Evolutionary conservation across 176 grass and related monocot species (phyloP), one percentile per base, ranked within the genome.

Genomic region (Melocanna baccifera): DNA sequence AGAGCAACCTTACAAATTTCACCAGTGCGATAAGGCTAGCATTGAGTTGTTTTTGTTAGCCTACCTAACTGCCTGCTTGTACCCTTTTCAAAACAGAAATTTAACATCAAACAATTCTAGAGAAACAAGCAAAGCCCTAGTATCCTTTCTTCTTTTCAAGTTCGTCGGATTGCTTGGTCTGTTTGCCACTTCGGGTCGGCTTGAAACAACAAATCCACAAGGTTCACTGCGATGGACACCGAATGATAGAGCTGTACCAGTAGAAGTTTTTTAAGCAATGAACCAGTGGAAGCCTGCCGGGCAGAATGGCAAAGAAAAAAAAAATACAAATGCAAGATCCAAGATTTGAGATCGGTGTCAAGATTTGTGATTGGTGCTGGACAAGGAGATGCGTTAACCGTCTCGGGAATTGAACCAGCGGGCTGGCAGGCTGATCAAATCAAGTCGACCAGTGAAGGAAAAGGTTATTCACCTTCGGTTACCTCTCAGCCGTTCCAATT

Each of bases 351-450:
- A 84, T 30, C 40, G 87, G 55, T 12, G 42, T n/a, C 82, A 75
- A 68, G 76, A n/a, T 15, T 14, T 71, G 74, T 66, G 81, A 84
- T 30, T 50, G 87, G 55, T 12, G 42, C 1, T 64, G 41, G 84
- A 80, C 56, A 65, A 37, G 45, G 30, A 39, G 48, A 84, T 55
- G 48, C 20, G 25, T 11, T 50, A 65, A 2, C 28, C 30, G 4
- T 62, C 83, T 89, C 42, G 62, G 83, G 59, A 85, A 81, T 81
- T 64, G 41, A 10, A 85, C 69, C 51, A 34, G 16, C 26, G 42
- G 14, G 6, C 25, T 28, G 26, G 5, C 50, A 12, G 55, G 30
- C 5, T 18, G n/a, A 43, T 84, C 58, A 62, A 40, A 26, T 82
- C 36, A 48, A 15, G 28, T 22, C 39, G 28, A 43, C 30, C 22